Base-by-base conservation (phyloP, 345 rosid species). In the Salix arbutifolia region DNA sequence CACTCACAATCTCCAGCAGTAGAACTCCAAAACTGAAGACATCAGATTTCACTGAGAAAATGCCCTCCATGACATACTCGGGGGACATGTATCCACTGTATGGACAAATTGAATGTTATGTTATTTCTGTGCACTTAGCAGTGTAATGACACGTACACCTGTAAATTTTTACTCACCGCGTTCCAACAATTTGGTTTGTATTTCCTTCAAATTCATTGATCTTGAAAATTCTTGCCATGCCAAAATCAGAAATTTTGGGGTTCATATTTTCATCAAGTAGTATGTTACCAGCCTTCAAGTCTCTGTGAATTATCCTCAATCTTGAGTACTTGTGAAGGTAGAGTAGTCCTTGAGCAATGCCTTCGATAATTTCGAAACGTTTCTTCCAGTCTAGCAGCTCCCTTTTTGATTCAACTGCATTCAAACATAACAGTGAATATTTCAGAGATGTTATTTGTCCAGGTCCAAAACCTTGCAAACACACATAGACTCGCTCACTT, bases 241-340 rank as follows among this genome's bases (percentile, higher is more conserved):
- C 82, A 37, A 79, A 79, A 48, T 74, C 81, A 23, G 75, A 74
- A 13, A 79, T 79, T n/a, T 79, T 74, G 19, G 82, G 78, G 2
- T 69, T 70, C 75, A 74, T 35, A 12, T 64, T 66, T 37, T 69
- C 31, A 69, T 79, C 78, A 23, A 79, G 75, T 33, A 79, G 35
- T 23, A 79, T 74, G 21, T 74, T 79, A 35, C 82, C 26, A 6
- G 70, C 78, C 74, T 79, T 79, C 58, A 79, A 17, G 30, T 79
- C 82, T 62, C 77, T 74, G 17, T 74, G 77, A 10, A 74, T 74
- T 12, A 38, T 38, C 42, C 42, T 38, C 10, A 38, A 38, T 37
- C 75, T 74, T 8, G 77, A 74, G 35, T 74, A 44, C 56, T 40
- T 74, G 23, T 64, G 77, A 40, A 74, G 77, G 60, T 74, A 74